Percentiles rank a stretch among this genome's conserved stretches.
phyloP scores from a whole-genome alignment of 2,329 filamentous ascomycete species.

The Zymoseptoria crescenta region DNA sequence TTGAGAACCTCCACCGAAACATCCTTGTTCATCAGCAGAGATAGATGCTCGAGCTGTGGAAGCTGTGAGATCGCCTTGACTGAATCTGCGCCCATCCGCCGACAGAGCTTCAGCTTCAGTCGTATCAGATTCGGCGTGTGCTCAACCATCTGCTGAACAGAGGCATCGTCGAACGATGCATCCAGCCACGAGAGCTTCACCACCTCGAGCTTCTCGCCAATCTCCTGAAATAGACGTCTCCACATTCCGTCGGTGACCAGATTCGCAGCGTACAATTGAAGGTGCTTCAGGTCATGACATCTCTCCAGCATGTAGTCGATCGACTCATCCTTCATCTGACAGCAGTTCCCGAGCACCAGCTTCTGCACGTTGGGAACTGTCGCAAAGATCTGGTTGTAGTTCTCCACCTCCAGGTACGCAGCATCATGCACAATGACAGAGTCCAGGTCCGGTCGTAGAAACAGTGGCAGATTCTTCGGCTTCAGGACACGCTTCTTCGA shows the following conservation, averaged over 20 bases:
- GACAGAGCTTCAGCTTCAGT: constrained; percentile 76
- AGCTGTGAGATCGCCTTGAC: constrained; percentile 58
- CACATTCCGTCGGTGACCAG: constrained; percentile 71
- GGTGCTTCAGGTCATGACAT: constrained; percentile 57
- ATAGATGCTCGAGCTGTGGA: constrained; percentile 60
- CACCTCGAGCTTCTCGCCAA: constrained; percentile 57
- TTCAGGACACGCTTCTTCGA: constrained; percentile 55
- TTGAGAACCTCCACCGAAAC: constrained; percentile 53
- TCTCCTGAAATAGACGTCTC: constrained; percentile 58
- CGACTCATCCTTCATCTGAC: constrained; percentile 81
- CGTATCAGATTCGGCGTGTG: constrained; percentile 62
- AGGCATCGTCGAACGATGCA: constrained; percentile 67
- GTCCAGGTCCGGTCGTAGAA: constrained; percentile 46
- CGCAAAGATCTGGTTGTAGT: constrained; percentile 75
- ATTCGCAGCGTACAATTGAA: constrained; percentile 79
- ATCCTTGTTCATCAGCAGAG: constrained; percentile 56
- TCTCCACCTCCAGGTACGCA: constrained; percentile 61
- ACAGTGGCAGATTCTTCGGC: constrained; percentile 42
- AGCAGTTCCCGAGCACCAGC: constrained; percentile 73
- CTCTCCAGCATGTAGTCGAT: constrained; percentile 74
- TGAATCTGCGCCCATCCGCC: constrained; percentile 59
- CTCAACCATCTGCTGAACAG: constrained; percentile 53
- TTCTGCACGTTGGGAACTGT: constrained; percentile 60
- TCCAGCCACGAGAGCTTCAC: constrained; percentile 81
- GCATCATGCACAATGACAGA: constrained; percentile 54